These are phyloP conservation scores for Metschnikowia koreensis DNA, from an alignment of 805 yeast species.

Conservation along the genomic window DNA sequence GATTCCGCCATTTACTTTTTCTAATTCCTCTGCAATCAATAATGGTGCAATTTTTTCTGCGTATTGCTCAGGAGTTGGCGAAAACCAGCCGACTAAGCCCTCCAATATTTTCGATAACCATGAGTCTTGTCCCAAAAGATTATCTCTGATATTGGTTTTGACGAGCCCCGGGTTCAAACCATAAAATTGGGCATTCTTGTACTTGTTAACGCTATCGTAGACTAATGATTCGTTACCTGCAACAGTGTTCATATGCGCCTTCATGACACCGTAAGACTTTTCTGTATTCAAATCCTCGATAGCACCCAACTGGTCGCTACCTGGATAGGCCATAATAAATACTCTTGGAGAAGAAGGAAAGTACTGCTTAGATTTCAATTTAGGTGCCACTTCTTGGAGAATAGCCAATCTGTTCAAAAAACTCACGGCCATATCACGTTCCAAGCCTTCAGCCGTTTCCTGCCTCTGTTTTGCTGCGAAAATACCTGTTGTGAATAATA, in stretches of 20 bases:
- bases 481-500: slow-evolving; percentile 43
- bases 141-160: slow-evolving; percentile 33
- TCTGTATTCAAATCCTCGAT: slow-evolving; percentile 36
- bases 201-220: slow-evolving; percentile 12
- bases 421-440: slow-evolving; percentile 37
- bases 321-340: slow-evolving; percentile 42
- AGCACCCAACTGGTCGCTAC: slow-evolving; percentile 28
- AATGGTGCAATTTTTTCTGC: slow-evolving; percentile 31
- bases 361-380: slow-evolving; percentile 12
- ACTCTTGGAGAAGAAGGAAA: slow-evolving; percentile 26
- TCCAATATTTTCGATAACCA: slow-evolving; percentile 25
- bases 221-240: slow-evolving; percentile 43
- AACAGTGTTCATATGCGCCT: slow-evolving; percentile 41
- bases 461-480: slow-evolving; percentile 29
- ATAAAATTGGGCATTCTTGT: slow-evolving; percentile 23
- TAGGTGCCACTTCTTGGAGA: slow-evolving; percentile 24
- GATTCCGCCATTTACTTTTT: slow-evolving; percentile 26
- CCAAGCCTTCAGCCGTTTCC: slow-evolving; percentile 37
- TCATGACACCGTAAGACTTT: slow-evolving; percentile 22
- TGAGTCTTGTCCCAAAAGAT: slow-evolving; percentile 28
- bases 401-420: slow-evolving; percentile 35
- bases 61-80: slow-evolving; percentile 32
- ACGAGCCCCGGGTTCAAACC: slow-evolving; percentile 44
- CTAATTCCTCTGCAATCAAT: slow-evolving; percentile 28
- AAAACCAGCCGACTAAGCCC: slow-evolving; percentile 27